Conservation (phyloP, 2,329 filamentous ascomycete species). For the Ophiognomonia clavigignenti-juglandacearum region DNA sequence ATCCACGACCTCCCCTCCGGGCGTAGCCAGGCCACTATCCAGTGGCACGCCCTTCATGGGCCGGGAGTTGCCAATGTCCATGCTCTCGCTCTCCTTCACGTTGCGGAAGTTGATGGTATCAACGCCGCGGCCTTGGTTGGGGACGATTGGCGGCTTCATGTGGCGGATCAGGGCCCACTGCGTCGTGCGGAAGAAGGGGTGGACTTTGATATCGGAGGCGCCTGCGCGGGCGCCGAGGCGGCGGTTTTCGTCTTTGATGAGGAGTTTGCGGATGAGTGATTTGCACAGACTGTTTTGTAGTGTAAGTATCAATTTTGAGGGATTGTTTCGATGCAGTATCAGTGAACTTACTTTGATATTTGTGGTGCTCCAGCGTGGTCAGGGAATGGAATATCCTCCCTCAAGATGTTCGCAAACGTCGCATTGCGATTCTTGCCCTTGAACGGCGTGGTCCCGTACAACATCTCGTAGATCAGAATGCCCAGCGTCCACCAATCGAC, state of each 20-base stretch:
- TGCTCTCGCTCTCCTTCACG: slow-evolving; percentile 94
- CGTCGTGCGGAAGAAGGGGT: slow-evolving; percentile 92
- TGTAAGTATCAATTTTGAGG: too few species aligned
- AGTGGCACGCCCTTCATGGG: slow-evolving; percentile 74
- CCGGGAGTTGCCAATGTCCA: slow-evolving; percentile 69
- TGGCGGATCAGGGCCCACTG: slow-evolving; percentile 97
- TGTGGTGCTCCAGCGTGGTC: slow-evolving; percentile 79
- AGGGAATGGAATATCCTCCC: slow-evolving; percentile 94
- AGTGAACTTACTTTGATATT: slow-evolving; percentile 74
- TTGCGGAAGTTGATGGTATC: slow-evolving; percentile 97
- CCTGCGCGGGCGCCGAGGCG: slow-evolving; percentile 90
- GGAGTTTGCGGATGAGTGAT: slow-evolving; percentile 87
- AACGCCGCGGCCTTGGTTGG: slow-evolving; percentile 80
- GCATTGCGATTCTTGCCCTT: slow-evolving; percentile 99
- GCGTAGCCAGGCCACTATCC: slow-evolving; percentile 80
- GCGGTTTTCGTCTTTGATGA: slow-evolving; percentile 96
- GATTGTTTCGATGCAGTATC: not conserved
- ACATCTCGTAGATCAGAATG: slow-evolving; percentile 97
- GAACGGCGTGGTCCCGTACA: slow-evolving; percentile 97
- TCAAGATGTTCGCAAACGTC: slow-evolving; percentile 94
- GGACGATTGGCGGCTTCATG: slow-evolving; percentile 96
- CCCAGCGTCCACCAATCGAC: slow-evolving; percentile 99
- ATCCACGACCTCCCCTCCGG: slow-evolving; percentile 72
- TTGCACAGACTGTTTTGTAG: slow-evolving; percentile 76
- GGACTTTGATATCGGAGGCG: slow-evolving; percentile 92